phyloP scores from a whole-genome alignment of 345 rosid genomes.

The Arabidopsis suecica region DNA sequence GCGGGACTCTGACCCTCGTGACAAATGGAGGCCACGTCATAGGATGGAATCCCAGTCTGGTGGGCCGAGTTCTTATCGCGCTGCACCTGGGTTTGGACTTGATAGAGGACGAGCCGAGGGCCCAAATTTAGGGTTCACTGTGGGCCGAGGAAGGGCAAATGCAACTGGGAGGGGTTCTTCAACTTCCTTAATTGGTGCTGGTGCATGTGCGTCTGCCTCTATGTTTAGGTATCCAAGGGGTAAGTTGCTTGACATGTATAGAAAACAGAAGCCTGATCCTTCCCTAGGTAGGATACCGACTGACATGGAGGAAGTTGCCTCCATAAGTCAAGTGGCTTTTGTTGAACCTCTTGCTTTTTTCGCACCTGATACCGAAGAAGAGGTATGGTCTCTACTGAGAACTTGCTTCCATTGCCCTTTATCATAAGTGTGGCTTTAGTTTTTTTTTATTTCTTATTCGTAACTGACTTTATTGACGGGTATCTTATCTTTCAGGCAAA shows the following conservation, averaged over 20 bases:
- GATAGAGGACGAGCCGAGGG: slow-evolving; percentile 74
- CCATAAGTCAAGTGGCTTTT: slow-evolving; percentile 50
- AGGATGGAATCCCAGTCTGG: slow-evolving; percentile 72
- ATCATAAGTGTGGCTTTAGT: background rate
- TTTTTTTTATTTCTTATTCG: slow-evolving; percentile 28
- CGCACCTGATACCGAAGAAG: slow-evolving; percentile 74
- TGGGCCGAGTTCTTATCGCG: slow-evolving; percentile 61
- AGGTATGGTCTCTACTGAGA: slow-evolving; percentile 50
- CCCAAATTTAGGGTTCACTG: slow-evolving; percentile 65
- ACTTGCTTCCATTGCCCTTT: background rate
- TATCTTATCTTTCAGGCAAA: slow-evolving; percentile 50
- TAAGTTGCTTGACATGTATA: slow-evolving; percentile 59
- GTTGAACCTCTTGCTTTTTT: slow-evolving; percentile 81
- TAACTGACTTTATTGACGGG: slow-evolving; percentile 15
- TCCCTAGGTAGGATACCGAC: slow-evolving; percentile 50
- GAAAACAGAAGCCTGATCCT: slow-evolving; percentile 36
- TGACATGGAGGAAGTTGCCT: slow-evolving; percentile 60
- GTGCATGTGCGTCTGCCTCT: slow-evolving; percentile 34
- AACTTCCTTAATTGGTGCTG: slow-evolving; percentile 41
- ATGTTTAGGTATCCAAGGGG: slow-evolving; percentile 68
- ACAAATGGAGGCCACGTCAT: slow-evolving; percentile 98
- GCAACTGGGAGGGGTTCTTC: slow-evolving; percentile 40
- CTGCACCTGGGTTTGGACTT: slow-evolving; percentile 89
- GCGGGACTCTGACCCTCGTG: slow-evolving; percentile 82
- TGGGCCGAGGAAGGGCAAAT: slow-evolving; percentile 76